Evolutionary conservation across 2,329 filamentous ascomycete genomes (phyloP).

Genomic region (Coniochaeta ligniaria): DNA sequence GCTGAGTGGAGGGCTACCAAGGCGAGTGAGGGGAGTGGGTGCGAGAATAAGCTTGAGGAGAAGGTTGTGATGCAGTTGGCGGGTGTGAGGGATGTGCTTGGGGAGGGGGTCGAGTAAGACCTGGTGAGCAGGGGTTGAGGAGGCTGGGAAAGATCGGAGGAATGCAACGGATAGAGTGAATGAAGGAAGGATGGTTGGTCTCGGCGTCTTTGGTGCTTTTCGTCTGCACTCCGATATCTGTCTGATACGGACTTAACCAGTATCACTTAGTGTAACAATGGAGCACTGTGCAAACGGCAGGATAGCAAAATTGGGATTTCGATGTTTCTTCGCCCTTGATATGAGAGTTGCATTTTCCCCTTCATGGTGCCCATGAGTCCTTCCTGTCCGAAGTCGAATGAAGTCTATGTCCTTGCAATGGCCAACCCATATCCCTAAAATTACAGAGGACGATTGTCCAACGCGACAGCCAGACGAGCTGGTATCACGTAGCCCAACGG

Average conservation of each 20-base stretch:
- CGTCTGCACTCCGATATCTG: neutral
- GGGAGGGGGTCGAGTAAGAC: constrained; percentile 38
- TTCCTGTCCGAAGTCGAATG: neutral
- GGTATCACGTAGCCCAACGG: too few species aligned
- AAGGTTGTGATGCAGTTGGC: constrained; percentile 66
- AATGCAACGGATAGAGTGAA: neutral
- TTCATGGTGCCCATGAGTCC: neutral
- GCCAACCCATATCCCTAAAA: neutral
- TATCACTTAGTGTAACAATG: neutral
- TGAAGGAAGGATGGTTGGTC: neutral
- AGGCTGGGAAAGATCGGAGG: neutral
- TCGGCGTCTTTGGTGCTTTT: neutral
- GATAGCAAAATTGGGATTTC: neutral
- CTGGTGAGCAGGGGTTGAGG: neutral
- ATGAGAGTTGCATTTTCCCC: neutral
- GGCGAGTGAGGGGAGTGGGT: constrained; percentile 30
- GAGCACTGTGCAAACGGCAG: neutral
- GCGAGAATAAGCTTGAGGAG: constrained; percentile 64
- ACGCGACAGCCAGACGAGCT: too few species aligned
- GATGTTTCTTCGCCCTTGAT: neutral
- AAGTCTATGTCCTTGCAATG: neutral
- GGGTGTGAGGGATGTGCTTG: constrained; percentile 48
- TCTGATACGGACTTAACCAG: neutral
- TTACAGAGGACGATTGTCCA: neutral
- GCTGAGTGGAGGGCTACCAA: constrained; percentile 48